Evolutionary conservation across 129 eudicot species (phyloP).

Genomic region (Silybum marianum): DNA sequence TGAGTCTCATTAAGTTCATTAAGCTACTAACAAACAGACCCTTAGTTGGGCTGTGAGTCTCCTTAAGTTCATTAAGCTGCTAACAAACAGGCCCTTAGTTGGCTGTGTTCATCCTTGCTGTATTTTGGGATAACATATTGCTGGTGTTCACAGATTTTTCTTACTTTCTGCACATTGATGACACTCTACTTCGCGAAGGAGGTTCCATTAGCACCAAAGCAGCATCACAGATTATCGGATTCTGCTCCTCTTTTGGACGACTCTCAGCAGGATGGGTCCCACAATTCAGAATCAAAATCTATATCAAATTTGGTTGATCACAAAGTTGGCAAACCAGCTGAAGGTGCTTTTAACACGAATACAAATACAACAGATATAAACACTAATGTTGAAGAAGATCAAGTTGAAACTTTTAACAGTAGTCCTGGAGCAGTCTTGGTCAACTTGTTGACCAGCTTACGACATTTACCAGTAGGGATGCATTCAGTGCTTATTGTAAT

Average conservation of each 20-base stretch:
- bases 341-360: constrained; percentile 29
- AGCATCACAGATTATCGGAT: constrained; percentile 56
- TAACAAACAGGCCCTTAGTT: not conserved
- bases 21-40: too few relatives aligned
- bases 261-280: constrained; percentile 36
- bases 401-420: constrained; percentile 52
- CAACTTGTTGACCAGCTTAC: constrained; percentile 85
- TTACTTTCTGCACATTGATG: constrained; percentile 73
- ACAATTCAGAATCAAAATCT: constrained; percentile 47
- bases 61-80: too few relatives aligned
- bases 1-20: too few relatives aligned
- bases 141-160: constrained; percentile 57
- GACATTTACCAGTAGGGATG: constrained; percentile 87
- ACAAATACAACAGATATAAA: constrained; percentile 28
- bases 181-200: constrained; percentile 91
- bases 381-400: constrained; percentile 39
- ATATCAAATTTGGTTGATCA: constrained; percentile 23
- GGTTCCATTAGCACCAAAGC: constrained; percentile 66
- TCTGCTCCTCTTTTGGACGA: constrained; percentile 76
- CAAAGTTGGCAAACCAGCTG: constrained; percentile 31
- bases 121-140: not conserved
- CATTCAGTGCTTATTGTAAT: constrained; percentile 87
- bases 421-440: constrained; percentile 95
- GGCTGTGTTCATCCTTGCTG: not conserved
- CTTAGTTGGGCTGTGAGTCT: too few relatives aligned